Evolutionary conservation across 805 yeast genomes (phyloP).

Genomic region (Barnettozyma pratensis): DNA sequence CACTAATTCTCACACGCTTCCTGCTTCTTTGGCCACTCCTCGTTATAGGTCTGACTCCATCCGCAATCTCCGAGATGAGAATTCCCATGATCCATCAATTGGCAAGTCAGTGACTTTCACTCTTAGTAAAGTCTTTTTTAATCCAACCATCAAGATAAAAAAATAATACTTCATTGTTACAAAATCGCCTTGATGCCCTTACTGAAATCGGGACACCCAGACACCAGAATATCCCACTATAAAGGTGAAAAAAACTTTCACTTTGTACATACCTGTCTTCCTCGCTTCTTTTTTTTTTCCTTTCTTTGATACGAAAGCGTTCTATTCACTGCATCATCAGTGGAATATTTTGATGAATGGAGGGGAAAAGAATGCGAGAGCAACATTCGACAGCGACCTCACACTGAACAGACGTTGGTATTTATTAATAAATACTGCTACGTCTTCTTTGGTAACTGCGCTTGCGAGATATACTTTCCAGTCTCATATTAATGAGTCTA

Average conservation of each 20-base stretch:
- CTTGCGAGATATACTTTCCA: slow-evolving; percentile 29
- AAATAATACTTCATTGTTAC: background rate
- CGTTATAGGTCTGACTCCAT: background rate
- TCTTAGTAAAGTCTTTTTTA: no score
- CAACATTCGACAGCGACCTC: slow-evolving; percentile 33
- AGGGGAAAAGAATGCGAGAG: slow-evolving; percentile 42
- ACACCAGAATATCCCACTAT: background rate
- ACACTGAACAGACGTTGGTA: slow-evolving; percentile 26
- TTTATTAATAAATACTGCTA: background rate
- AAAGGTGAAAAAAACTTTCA: background rate
- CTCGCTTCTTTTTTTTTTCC: slow-evolving; percentile 3
- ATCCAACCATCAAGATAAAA: no score
- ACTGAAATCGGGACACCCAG: background rate
- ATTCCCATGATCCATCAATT: background rate
- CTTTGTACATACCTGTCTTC: no score
- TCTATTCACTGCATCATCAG: slow-evolving; percentile 41
- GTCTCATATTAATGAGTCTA: no score
- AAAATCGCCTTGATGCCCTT: background rate
- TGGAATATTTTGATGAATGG: slow-evolving; percentile 32
- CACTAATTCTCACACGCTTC: slow-evolving; percentile 8
- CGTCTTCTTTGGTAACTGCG: slow-evolving; percentile 35
- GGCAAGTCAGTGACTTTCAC: no score
- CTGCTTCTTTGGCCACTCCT: background rate
- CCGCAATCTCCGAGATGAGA: background rate
- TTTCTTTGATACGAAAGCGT: slow-evolving; percentile 36